Evolutionary conservation across 306 rosid species (phyloP).

Genomic region (Dryas octopetala): DNA sequence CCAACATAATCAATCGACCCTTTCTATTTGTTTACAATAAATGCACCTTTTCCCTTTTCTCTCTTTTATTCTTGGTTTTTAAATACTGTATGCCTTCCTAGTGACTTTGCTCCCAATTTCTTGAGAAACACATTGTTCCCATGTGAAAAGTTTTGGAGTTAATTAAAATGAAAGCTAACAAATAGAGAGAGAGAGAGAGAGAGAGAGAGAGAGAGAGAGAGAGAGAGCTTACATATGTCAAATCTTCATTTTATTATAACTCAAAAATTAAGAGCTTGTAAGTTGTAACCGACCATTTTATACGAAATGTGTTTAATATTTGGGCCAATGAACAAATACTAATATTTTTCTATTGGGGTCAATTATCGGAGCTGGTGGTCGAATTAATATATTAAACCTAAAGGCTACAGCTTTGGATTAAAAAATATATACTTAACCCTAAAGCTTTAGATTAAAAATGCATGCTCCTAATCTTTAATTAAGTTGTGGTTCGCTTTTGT

Average conservation of each 20-base stretch:
- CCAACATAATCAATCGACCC: neutral
- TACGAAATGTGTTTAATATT: conserved; percentile 1
- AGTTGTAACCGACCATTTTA: conserved; percentile 42
- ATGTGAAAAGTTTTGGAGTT: conserved; percentile 2
- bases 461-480: neutral
- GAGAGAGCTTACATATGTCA: conserved; percentile 10
- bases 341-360: neutral
- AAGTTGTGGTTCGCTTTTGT: neutral
- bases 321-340: neutral
- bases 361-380: conserved; percentile 23
- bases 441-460: conserved; percentile 3
- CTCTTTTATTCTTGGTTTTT: neutral
- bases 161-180: conserved; percentile 29
- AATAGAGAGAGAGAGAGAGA: neutral
- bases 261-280: neutral
- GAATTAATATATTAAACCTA: neutral
- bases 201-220: conserved; percentile 5
- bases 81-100: neutral
- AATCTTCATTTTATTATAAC: conserved; percentile 6
- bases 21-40: neutral
- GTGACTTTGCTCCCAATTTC: conserved; percentile 27
- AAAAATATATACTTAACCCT: conserved; percentile 7
- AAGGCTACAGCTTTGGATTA: conserved; percentile 7
- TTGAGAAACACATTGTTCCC: conserved; percentile 42
- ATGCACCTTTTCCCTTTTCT: conserved; percentile 1